Evolutionary conservation across 768 basidiomycete genomes (phyloP), one percentile per base, ranked within the genome.

Genomic region (Rhizopogon rudus): DNA sequence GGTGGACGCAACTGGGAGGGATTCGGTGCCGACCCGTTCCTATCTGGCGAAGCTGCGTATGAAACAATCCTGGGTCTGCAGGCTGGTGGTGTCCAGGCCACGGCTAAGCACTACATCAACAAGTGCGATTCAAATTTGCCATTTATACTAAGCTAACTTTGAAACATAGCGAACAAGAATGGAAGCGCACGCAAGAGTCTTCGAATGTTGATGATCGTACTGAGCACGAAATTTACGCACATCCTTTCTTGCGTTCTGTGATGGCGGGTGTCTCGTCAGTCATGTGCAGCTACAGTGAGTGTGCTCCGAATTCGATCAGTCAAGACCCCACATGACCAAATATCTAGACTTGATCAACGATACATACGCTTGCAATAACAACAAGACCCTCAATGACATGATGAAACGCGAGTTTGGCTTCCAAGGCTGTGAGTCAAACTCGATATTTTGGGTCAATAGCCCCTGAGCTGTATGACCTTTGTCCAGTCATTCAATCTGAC

Each of bases 1-100:
- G 91, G 88, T 6, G 94, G 94, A 16, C 77, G 94, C 29, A 93
- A 94, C 69, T 96, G 92, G 91, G 94, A 96, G 76, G 92, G 91
- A n/a, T 94, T 93, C 55, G 93, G 93, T 31, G 91, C 81, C 9
- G 94, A 97, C 67, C 94, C 94, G 0, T 96, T 83, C 73, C 74
- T 96, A 14, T 63, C 81, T n/a, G 92, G 94, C 12, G 91, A 91
- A 64, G 76, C 75, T 6, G 79, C 84, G 2, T 84, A 78, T 45
- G 88, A 93, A 69, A 95, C 92, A 0, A 81, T 95, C 52, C 72
- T 89, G 16, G 93, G 93, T 6, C 70, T 95, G 73, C 93, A 97
- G 65, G 63, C 73, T 22, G 78, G 72, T n/a, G 93, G 93, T 40
- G 88, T 93, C 0, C 89, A 92, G 65, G 91, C 92, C 0, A 91